A percentile compares a stretch with the other conserved stretches of the same genome.
Conservation (phyloP, 176 grass and related monocot genomes). For the Pontederia crassipes region DNA sequence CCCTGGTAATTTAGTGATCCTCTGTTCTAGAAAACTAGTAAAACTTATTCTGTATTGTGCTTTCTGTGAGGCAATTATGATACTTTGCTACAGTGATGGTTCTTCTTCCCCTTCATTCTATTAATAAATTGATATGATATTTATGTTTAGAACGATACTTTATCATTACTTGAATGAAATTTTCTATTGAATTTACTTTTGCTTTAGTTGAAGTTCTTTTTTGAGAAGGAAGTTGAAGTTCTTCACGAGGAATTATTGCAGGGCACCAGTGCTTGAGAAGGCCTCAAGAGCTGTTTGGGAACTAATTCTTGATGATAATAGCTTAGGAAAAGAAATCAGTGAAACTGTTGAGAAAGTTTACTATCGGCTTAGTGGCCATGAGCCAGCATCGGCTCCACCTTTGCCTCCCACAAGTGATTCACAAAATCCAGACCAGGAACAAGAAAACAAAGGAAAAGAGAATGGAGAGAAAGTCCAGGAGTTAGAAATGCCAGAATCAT, state of each 20-base stretch:
- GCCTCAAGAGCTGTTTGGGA: constrained; percentile 91
- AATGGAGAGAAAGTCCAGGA: constrained; percentile 33
- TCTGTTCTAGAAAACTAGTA: no score
- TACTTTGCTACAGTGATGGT: no score
- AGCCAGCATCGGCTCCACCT: constrained; percentile 24
- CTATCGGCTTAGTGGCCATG: constrained; percentile 41
- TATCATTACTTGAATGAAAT: neutral
- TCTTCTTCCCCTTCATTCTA: no score
- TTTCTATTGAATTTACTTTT: neutral
- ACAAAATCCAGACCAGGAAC: constrained; percentile 12
- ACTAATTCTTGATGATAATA: constrained; percentile 57
- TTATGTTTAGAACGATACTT: neutral
- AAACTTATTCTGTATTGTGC: no score
- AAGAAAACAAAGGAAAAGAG: constrained; percentile 20
- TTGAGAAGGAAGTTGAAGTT: neutral
- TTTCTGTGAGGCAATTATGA: no score
- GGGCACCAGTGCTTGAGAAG: constrained; percentile 91
- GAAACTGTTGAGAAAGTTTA: constrained; percentile 83
- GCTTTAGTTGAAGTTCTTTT: neutral
- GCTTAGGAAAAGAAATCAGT: constrained; percentile 76
- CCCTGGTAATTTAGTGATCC: no score
- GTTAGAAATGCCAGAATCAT: constrained; percentile 18
- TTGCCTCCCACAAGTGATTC: constrained; percentile 12
- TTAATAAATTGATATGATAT: no score
- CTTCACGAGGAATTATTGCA: constrained; percentile 23